Evolutionary conservation across 1,139 yeast species (phyloP), one percentile per base, ranked within the genome.

Genomic region (Lodderomyces jiufengensis): DNA sequence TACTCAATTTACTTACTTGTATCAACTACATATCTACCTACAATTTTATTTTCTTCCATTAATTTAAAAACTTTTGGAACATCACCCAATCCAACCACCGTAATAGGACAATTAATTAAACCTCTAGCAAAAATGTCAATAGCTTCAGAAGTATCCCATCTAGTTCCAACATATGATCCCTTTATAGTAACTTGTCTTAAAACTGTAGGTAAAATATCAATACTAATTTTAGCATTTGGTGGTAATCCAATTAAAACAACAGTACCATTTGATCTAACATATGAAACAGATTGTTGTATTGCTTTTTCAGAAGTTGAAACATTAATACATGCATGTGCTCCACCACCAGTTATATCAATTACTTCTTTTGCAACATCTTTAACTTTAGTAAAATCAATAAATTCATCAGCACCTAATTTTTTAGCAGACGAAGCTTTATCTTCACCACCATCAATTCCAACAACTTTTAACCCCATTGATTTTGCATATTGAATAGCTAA

Each of bases 171-270:
- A 55, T 81, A 81, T 35, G 90, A 81, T 46, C 90, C 92, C 55
- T 70, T 75, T 54, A 83, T 78, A 56, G 66, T 67, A 53, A 81
- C 66, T 34, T 84, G 74, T 60, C 72, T 79, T 50, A 80, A 72
- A 45, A 83, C 90, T 37, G 82, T 74, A 46, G 62, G 66, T 64
- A 83, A 80, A 40, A 83, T 83, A 36, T 76, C 73, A 22, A 84
- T 73, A 44, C 66, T 64, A 48, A 74, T 76, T 53, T 73, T 70
- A 37, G 90, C 85, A 49, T 75, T 76, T 31, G 84, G 84, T 46
- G 94, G 94, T 53, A 84, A 70, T 49, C 94, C 94, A 49, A 84
- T 92, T 51, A 82, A 68, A 36, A 84, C 92, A 54, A 82, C 84
- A 45, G 84, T 78, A 59, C 95, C 95, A 41, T 76, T 70, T 23